A percentile compares a stretch with the other conserved stretches of the same genome.
These are phyloP conservation scores for Chlorella sp. DNA, from an alignment of 139 green algal genomes.

Conservation along the genomic window DNA sequence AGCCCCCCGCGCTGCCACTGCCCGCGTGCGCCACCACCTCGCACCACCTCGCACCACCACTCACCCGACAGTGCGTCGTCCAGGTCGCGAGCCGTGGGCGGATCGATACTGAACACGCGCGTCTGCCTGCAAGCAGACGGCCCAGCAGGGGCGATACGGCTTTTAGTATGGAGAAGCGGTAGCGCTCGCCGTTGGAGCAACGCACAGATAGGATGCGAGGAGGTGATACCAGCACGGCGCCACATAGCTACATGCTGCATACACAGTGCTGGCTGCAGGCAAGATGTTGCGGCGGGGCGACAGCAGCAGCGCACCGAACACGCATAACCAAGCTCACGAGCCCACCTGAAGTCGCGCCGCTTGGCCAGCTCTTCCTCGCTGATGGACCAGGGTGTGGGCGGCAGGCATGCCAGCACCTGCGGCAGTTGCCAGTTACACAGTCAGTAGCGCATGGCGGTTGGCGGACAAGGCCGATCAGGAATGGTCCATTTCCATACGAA, in stretches of 20 bases:
- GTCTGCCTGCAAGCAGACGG: not conserved
- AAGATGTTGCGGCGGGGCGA: not conserved
- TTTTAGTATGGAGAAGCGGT: too few relatives aligned
- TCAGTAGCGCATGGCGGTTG: too few relatives aligned
- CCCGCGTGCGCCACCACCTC: not conserved
- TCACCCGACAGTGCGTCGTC: slow-evolving; percentile 82
- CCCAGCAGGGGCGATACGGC: too few relatives aligned
- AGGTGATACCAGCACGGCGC: too few relatives aligned
- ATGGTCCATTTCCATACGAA: too few relatives aligned
- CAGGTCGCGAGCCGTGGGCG: slow-evolving; percentile 80
- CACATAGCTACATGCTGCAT: not conserved
- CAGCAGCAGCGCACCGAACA: not conserved
- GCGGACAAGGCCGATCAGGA: too few relatives aligned
- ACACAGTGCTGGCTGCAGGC: not conserved
- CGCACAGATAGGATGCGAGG: too few relatives aligned
- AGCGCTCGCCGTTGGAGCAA: too few relatives aligned
- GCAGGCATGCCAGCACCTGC: slow-evolving; percentile 85
- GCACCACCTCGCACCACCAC: not conserved
- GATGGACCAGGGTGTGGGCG: slow-evolving; percentile 79
- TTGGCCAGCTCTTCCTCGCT: slow-evolving; percentile 59
- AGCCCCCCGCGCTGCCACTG: not conserved
- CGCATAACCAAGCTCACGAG: not conserved
- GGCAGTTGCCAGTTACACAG: too few relatives aligned
- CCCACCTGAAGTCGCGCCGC: slow-evolving; percentile 78
- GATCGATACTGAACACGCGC: slow-evolving; percentile 88